Conservation (phyloP, 495 filamentous ascomycete genomes). For the Penicillium maclennaniae region DNA sequence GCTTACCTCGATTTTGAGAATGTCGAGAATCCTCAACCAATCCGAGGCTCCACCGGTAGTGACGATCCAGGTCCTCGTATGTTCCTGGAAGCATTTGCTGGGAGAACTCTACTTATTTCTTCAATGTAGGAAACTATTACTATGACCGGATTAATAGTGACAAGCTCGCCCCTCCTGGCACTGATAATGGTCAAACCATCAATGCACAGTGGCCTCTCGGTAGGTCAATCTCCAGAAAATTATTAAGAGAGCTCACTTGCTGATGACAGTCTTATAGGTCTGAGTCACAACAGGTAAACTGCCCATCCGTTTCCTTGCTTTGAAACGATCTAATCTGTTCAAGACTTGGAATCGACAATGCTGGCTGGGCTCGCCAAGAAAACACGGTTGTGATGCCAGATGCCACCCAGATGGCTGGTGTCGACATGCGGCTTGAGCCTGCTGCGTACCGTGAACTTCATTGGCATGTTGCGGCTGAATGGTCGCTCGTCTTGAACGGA, state of each 20-base stretch:
- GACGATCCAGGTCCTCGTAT: constrained; percentile 61
- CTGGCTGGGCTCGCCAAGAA: constrained; percentile 70
- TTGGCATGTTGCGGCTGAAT: constrained; percentile 68
- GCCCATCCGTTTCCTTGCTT: too few relatives aligned
- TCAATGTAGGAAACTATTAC: constrained; percentile 44
- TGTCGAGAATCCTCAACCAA: constrained; percentile 62
- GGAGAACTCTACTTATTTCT: neutral
- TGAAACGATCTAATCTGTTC: constrained; percentile 2
- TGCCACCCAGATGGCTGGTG: constrained; percentile 67
- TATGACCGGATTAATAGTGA: constrained; percentile 66
- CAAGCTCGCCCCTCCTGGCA: constrained; percentile 61
- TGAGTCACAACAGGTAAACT: constrained; percentile 55
- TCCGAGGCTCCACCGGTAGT: constrained; percentile 54
- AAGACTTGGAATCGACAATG: constrained; percentile 49
- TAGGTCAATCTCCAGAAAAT: constrained; percentile 1
- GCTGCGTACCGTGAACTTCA: constrained; percentile 67
- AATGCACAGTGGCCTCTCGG: constrained; percentile 73
- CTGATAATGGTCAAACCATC: constrained; percentile 57
- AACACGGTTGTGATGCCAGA: constrained; percentile 59
- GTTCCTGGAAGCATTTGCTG: constrained; percentile 9
- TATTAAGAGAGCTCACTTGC: neutral
- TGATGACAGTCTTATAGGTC: constrained; percentile 18
- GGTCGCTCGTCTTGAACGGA: constrained; percentile 63
- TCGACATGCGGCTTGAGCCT: constrained; percentile 71
- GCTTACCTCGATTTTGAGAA: constrained; percentile 60